Base-by-base conservation (phyloP, 2,329 filamentous ascomycete genomes). In the Arthroderma uncinatum region DNA sequence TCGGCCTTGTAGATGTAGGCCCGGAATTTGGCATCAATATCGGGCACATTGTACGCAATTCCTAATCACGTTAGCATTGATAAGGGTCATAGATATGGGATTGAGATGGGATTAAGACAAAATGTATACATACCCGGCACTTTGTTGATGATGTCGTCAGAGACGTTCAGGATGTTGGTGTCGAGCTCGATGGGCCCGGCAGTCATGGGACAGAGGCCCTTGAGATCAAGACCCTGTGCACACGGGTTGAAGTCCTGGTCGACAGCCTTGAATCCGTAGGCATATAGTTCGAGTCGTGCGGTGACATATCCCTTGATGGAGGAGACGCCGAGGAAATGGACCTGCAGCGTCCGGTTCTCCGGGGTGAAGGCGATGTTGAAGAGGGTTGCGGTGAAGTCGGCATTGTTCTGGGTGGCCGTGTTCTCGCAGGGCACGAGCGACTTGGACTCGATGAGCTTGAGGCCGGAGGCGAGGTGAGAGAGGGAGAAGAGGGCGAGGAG, bases 141-240 rank as follows among this genome's bases (percentile, higher is more conserved):
- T 56, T 81, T 72, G 23, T 75, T 73, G 59, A 88, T 74, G 39
- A 86, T 81, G 25, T 78, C 74, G 10, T 72, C 64, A 8, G 76
- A 73, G 53, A 93, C 73, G 1, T 58, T n/a, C 5, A 75, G 71
- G 36, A 92, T 69, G 66, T 86, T 87, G 67, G 89, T 82, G 79
- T 55, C 7, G 66, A 95, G 80, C 57, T 86, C 81, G 68, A 95
- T 85, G 65, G 87, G 85, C 63, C 89, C 90, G 7, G 89, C 82
- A 62, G 83, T 86, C 90, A 96, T 95, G 58, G 91, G 91, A 73
- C 92, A 97, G 66, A 96, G 80, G 70, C 89, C 89, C 59, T 78
- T 73, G 60, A 94, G 77, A 34, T 78, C 70, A 61, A 81, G 78
- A 58, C 78, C 75, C 5, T 58, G 21, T 28, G 80, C 74, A 76